A percentile compares a stretch with the other conserved stretches of the same genome.
Conservation (phyloP, 2,329 filamentous ascomycete species). For the Aspergillus thermomutatus region DNA sequence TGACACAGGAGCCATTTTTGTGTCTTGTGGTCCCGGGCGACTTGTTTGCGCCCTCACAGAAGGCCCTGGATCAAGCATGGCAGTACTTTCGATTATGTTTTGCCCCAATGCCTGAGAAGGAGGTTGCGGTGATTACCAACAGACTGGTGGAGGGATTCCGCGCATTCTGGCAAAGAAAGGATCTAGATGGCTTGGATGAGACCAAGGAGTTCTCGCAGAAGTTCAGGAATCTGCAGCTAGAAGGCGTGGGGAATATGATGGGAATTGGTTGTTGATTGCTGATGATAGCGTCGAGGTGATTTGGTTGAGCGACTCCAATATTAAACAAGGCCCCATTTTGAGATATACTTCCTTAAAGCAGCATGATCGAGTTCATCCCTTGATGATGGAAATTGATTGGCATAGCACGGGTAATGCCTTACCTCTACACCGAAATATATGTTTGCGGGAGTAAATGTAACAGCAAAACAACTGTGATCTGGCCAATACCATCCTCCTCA, state of each 20-base stretch:
- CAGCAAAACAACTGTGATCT: background rate
- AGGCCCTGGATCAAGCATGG: slow-evolving; percentile 62
- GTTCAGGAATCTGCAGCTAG: slow-evolving; percentile 3
- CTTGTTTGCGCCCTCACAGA: slow-evolving; percentile 68
- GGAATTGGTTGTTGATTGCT: slow-evolving; percentile 15
- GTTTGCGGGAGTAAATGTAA: background rate
- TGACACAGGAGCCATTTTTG: slow-evolving; percentile 65
- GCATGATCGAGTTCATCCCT: background rate
- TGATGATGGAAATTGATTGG: no score
- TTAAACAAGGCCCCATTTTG: background rate
- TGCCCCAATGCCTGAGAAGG: slow-evolving; percentile 72
- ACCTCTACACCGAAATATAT: background rate
- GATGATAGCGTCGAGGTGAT: background rate
- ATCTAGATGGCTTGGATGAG: slow-evolving; percentile 32
- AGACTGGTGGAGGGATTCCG: slow-evolving; percentile 67
- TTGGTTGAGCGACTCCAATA: background rate
- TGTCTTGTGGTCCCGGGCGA: slow-evolving; percentile 68
- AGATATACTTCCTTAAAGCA: no score
- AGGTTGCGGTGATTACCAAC: slow-evolving; percentile 60
- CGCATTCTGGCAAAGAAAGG: slow-evolving; percentile 74
- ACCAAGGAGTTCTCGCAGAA: slow-evolving; percentile 12
- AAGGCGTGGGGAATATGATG: slow-evolving; percentile 10
- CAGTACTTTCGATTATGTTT: slow-evolving; percentile 78
- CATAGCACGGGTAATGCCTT: background rate
- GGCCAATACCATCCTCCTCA: background rate